phyloP scores from a whole-genome alignment of 164 flowering plant genomes.

The Umbilicus rupestris region DNA sequence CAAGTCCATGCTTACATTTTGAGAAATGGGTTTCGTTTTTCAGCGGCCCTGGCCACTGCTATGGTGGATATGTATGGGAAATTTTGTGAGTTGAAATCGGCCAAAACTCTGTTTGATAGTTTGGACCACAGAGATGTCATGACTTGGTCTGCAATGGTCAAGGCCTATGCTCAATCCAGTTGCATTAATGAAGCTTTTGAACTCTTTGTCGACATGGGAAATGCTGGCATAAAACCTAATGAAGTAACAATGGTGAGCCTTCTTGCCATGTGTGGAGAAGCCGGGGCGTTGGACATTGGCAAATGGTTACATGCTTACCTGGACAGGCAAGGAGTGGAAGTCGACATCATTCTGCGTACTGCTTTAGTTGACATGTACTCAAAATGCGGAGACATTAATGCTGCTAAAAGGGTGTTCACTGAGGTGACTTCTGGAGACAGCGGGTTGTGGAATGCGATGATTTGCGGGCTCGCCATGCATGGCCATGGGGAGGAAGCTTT shows the following conservation, averaged over 20 bases:
- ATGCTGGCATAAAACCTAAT: slow-evolving; percentile 4
- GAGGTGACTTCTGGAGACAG: neutral
- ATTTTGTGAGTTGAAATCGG: slow-evolving; percentile 27
- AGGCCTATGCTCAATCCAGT: slow-evolving; percentile 1
- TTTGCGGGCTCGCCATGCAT: slow-evolving; percentile 13
- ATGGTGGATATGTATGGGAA: slow-evolving; percentile 56
- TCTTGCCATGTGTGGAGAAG: slow-evolving; percentile 9
- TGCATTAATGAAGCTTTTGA: slow-evolving; percentile 9
- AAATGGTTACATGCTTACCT: slow-evolving; percentile 11
- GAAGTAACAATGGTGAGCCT: slow-evolving; percentile 8
- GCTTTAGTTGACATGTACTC: slow-evolving; percentile 13
- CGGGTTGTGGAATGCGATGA: slow-evolving; percentile 8
- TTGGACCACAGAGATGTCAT: slow-evolving; percentile 28
- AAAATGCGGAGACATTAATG: slow-evolving; percentile 11
- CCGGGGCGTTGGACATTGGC: slow-evolving; percentile 11
- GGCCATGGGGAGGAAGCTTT: slow-evolving; percentile 8
- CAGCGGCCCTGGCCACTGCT: slow-evolving; percentile 32
- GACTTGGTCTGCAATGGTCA: slow-evolving; percentile 12
- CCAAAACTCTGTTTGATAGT: slow-evolving; percentile 34
- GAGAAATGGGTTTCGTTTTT: slow-evolving; percentile 30
- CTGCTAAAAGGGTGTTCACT: slow-evolving; percentile 6
- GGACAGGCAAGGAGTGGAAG: slow-evolving; percentile 1
- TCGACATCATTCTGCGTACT: slow-evolving; percentile 3
- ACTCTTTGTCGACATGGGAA: slow-evolving; percentile 6
- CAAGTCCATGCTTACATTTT: slow-evolving; percentile 38